Conservation (phyloP, 352 stramenopile genomes). For the Pythium utonaiense region DNA sequence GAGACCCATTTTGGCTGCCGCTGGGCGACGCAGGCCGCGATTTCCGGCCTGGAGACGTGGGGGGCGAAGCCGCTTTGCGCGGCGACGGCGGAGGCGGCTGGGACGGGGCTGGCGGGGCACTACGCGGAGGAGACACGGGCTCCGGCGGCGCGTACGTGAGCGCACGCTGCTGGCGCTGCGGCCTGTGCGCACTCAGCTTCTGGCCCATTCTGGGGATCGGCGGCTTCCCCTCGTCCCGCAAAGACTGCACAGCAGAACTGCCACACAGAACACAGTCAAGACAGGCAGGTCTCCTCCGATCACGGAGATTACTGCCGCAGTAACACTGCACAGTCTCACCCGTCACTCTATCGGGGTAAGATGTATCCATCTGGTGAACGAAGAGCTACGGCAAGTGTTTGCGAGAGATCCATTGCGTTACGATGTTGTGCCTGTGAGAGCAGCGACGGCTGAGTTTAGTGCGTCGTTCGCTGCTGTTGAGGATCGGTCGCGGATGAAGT, state of each 20-base stretch:
- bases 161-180: background rate
- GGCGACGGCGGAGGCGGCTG: background rate
- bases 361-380: constrained; percentile 5
- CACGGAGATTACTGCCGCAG: too few relatives aligned
- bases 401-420: background rate
- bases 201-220: constrained; percentile 1
- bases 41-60: background rate
- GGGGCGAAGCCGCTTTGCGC: background rate
- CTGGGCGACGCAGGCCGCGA: background rate
- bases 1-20: background rate
- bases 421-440: background rate
- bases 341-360: background rate
- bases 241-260: background rate
- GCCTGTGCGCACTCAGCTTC: constrained; percentile 5
- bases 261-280: background rate
- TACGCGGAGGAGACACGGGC: background rate
- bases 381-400: background rate
- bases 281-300: too few relatives aligned
- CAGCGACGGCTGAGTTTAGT: constrained; percentile 13
- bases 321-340: background rate
- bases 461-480: background rate
- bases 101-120: background rate
- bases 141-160: constrained; percentile 1
- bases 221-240: background rate
- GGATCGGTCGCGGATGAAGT: constrained; percentile 18